phyloP scores from a whole-genome alignment of 345 rosid genomes.

The Hevea brasiliensis region DNA sequence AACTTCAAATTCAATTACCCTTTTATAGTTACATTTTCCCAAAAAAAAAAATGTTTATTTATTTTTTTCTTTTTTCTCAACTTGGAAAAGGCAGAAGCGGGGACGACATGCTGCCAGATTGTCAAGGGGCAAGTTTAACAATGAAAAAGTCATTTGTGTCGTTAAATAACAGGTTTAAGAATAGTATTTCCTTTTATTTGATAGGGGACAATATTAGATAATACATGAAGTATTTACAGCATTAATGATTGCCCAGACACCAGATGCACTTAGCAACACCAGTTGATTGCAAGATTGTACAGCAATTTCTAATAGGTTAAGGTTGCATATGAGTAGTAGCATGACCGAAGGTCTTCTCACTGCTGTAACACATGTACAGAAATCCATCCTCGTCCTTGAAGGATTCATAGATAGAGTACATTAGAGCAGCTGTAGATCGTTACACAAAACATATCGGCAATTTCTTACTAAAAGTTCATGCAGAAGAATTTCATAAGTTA shows the following conservation, averaged over 20 bases:
- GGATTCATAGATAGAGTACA: constrained; percentile 67
- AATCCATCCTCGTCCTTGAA: constrained; percentile 88
- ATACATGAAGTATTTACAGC: background rate
- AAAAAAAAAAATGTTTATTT: too few relatives aligned
- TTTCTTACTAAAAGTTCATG: background rate
- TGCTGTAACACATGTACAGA: constrained; percentile 85
- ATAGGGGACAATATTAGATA: background rate
- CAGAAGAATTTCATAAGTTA: background rate
- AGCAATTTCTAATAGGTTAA: background rate
- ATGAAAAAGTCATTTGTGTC: too few relatives aligned
- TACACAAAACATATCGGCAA: background rate
- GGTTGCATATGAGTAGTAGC: background rate
- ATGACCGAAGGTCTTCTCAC: constrained; percentile 72
- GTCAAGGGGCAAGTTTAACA: too few relatives aligned
- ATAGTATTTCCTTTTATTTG: background rate
- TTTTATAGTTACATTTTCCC: too few relatives aligned
- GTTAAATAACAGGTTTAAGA: too few relatives aligned
- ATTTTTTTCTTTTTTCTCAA: too few relatives aligned
- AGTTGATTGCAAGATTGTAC: background rate
- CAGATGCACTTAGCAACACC: background rate
- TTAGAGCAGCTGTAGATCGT: constrained; percentile 53
- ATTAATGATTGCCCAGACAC: background rate
- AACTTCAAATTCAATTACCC: too few relatives aligned
- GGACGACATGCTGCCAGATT: too few relatives aligned
- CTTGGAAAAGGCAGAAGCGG: too few relatives aligned